Evolutionary conservation across 148 eudicot genomes (phyloP).

Genomic region (Polygonum aviculare): DNA sequence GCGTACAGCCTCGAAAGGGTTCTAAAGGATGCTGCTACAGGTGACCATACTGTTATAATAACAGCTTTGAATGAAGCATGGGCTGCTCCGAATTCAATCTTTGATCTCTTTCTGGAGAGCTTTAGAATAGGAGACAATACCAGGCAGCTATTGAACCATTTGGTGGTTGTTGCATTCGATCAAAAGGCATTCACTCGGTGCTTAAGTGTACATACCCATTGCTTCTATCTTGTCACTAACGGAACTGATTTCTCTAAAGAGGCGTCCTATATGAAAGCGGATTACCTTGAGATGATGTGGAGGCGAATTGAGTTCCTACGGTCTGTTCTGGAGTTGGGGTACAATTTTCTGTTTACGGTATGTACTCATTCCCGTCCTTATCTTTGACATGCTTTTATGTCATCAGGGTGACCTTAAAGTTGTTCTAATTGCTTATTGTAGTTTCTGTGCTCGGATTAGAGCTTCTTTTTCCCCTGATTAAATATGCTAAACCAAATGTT

Average conservation of each 20-base stretch:
- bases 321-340: conserved; percentile 15
- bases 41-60: conserved; percentile 27
- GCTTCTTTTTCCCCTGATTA: neutral
- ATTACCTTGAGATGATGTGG: conserved; percentile 15
- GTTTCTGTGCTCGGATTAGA: neutral
- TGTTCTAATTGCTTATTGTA: neutral
- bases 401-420: neutral
- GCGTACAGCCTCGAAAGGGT: conserved; percentile 15
- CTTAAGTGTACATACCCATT: neutral
- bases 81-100: conserved; percentile 30
- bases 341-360: conserved; percentile 13
- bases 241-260: conserved; percentile 12
- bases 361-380: neutral
- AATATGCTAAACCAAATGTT: neutral
- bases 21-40: conserved; percentile 20
- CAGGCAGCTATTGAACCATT: conserved; percentile 17
- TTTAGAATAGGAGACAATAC: conserved; percentile 26
- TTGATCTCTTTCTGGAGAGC: conserved; percentile 32
- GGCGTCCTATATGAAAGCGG: conserved; percentile 6
- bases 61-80: conserved; percentile 30
- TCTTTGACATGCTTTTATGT: neutral
- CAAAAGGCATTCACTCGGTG: conserved; percentile 23
- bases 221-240: conserved; percentile 2
- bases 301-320: conserved; percentile 6
- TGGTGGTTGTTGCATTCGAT: conserved; percentile 24